Evolutionary conservation across 2,329 filamentous ascomycete species (phyloP).

Genomic region (Colletotrichum echinochloae): DNA sequence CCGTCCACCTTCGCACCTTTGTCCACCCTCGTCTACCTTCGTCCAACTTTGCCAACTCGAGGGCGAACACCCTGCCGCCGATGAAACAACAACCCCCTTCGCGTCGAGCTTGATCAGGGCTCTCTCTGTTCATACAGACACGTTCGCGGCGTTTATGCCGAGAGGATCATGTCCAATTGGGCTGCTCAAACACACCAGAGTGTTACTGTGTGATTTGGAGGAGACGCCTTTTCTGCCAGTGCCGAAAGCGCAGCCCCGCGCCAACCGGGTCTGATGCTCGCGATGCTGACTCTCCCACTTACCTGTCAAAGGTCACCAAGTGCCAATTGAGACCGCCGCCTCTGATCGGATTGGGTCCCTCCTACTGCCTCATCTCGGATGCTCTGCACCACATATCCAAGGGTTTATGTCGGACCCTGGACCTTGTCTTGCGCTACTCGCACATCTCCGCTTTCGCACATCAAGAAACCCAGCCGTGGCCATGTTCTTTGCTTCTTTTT

Average conservation of each 20-base stretch:
- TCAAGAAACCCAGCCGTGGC: constrained; percentile 16
- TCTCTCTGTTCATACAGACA: constrained; percentile 15
- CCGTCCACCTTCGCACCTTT: constrained; percentile 22
- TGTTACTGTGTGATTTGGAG: background rate
- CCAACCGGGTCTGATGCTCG: background rate
- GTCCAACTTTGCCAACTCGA: constrained; percentile 11
- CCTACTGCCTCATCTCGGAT: constrained; percentile 35
- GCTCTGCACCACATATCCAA: constrained; percentile 32
- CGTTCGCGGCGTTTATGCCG: background rate
- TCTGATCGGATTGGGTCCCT: constrained; percentile 4
- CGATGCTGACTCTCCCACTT: constrained; percentile 20
- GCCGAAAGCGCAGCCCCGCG: background rate
- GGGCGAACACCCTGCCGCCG: constrained; percentile 8
- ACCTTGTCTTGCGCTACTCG: constrained; percentile 36
- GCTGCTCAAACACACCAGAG: background rate
- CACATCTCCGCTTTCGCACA: constrained; percentile 35
- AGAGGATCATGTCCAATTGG: background rate
- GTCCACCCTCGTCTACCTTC: constrained; percentile 9
- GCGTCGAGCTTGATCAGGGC: background rate
- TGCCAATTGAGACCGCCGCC: constrained; percentile 10
- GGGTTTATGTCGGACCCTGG: constrained; percentile 27
- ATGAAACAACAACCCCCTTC: constrained; percentile 4
- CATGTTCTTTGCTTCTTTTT: constrained; percentile 28
- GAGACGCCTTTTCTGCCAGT: background rate
- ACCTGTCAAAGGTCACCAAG: constrained; percentile 15